Percentiles rank a stretch among this genome's conserved stretches.
Conservation (phyloP, 352 stramenopile species). For the Elongisporangium undulatum region DNA sequence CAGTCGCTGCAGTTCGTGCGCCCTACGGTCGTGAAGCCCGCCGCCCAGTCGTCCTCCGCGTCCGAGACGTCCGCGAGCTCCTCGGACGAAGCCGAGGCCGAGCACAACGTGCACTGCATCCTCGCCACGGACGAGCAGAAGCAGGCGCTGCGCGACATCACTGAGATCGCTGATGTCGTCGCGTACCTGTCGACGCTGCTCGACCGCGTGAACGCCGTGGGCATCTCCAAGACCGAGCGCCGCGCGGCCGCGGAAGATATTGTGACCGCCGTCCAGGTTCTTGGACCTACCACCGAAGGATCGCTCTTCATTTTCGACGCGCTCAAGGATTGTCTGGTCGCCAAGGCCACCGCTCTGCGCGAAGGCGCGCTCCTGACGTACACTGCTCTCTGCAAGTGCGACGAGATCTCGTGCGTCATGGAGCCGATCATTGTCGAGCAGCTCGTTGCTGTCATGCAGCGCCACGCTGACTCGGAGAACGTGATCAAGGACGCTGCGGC, state of each 20-base stretch:
- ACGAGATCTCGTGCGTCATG: constrained; percentile 38
- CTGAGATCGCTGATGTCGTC: constrained; percentile 27
- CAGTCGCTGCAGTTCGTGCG: constrained; percentile 18
- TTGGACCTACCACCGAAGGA: constrained; percentile 27
- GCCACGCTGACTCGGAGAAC: constrained; percentile 60
- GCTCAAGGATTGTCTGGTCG: constrained; percentile 31
- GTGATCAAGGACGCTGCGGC: constrained; percentile 38
- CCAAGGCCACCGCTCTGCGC: constrained; percentile 41
- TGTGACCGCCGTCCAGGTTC: constrained; percentile 33
- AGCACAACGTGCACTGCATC: constrained; percentile 15
- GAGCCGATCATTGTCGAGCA: constrained; percentile 56
- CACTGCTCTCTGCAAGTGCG: constrained; percentile 33
- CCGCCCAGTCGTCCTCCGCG: constrained; percentile 15
- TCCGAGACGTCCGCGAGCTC: constrained; percentile 33
- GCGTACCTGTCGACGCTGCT: constrained; percentile 34
- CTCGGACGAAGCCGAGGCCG: constrained; percentile 25
- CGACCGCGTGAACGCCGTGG: constrained; percentile 31
- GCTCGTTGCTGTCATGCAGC: constrained; percentile 46
- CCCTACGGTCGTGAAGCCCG: constrained; percentile 12
- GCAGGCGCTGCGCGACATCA: constrained; percentile 22
- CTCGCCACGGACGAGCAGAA: constrained; percentile 41
- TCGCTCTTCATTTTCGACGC: constrained; percentile 41
- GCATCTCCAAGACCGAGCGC: constrained; percentile 29
- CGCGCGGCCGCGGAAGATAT: constrained; percentile 41
- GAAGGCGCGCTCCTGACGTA: constrained; percentile 48